Conservation (phyloP, 2,329 filamentous ascomycete genomes). For the Teratosphaeria pseudoeucalypti region DNA sequence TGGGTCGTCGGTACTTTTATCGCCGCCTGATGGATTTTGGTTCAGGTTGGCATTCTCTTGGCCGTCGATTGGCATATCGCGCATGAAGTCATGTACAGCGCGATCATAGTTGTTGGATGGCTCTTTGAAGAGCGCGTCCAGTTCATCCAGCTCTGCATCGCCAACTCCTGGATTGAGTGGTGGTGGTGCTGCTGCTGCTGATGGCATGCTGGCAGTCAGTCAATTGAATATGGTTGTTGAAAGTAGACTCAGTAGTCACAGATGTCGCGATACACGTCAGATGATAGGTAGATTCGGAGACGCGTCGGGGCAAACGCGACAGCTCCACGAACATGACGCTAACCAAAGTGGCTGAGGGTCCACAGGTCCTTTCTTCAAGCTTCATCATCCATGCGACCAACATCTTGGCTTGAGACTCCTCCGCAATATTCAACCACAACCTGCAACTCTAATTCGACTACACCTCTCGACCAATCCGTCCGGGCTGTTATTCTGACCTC, state of each 20-base stretch:
- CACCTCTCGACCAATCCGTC: neutral
- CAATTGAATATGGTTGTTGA: neutral
- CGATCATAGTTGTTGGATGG: slow-evolving; percentile 53
- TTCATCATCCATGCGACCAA: neutral
- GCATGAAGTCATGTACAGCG: slow-evolving; percentile 42
- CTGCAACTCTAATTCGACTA: neutral
- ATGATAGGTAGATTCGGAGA: neutral
- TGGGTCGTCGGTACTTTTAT: slow-evolving; percentile 47
- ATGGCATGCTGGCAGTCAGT: slow-evolving; percentile 18
- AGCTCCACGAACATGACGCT: neutral
- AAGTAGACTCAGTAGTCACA: neutral
- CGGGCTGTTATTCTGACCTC: neutral
- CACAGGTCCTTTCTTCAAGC: neutral
- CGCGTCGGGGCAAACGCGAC: slow-evolving; percentile 3
- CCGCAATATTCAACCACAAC: neutral
- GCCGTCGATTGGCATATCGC: slow-evolving; percentile 34
- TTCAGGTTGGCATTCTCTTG: slow-evolving; percentile 17
- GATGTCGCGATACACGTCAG: neutral
- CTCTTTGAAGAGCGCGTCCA: slow-evolving; percentile 53
- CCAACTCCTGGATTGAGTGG: slow-evolving; percentile 6
- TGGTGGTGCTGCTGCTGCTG: slow-evolving; percentile 13
- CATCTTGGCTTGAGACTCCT: neutral
- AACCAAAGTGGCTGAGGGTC: neutral
- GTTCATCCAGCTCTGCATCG: slow-evolving; percentile 31
- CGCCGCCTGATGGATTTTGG: neutral